Evolutionary conservation across 306 rosid species (phyloP), one percentile per base, ranked within the genome.

Genomic region (Sechiopsis laciniata): DNA sequence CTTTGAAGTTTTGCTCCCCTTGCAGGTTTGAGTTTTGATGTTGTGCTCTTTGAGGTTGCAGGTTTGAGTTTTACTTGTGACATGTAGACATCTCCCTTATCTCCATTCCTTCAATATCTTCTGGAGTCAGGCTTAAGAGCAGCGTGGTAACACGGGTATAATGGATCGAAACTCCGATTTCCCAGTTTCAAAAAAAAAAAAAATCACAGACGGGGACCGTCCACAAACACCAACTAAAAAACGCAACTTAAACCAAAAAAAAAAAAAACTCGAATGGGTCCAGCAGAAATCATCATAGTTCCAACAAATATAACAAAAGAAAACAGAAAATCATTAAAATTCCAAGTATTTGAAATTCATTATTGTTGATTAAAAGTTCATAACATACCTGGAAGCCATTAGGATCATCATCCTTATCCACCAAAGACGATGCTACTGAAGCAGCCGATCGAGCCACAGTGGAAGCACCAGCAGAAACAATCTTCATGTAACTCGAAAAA

Each of bases 391-490:
- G 97, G 82, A 87, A 97, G 80, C 82, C 85, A 66, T 76, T 84
- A 20, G 83, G 81, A 50, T 82, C 96, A 57, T 86, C 97, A 24
- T 89, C 92, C 80, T 86, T 88, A 24, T 95, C 99, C 55, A 84
- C 96, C 80, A 91, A 85, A 10, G 97, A 88, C 10, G 96, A 87
- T 8, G 99, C 99, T 57, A 84, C 97, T 0, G 96, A 95, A 8
- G 95, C 97, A 11, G 99, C 97, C 14, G 99, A 91, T 40, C 96
- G 83, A 0, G 97, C 99, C 50, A 95, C 99, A 2, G 91, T 91
- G 2, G 99, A 95, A 75, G 99, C 99, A 64, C 99, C 95, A 0
- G 95, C 85, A 2, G 99, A 91, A 35, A 95, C 99, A 13, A 91
- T 88, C 74, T 85, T 91, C 75, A 89, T 76, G 82, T 91, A 95